phyloP scores from a whole-genome alignment of 495 filamentous ascomycete species.

The Neurospora tetraspora region DNA sequence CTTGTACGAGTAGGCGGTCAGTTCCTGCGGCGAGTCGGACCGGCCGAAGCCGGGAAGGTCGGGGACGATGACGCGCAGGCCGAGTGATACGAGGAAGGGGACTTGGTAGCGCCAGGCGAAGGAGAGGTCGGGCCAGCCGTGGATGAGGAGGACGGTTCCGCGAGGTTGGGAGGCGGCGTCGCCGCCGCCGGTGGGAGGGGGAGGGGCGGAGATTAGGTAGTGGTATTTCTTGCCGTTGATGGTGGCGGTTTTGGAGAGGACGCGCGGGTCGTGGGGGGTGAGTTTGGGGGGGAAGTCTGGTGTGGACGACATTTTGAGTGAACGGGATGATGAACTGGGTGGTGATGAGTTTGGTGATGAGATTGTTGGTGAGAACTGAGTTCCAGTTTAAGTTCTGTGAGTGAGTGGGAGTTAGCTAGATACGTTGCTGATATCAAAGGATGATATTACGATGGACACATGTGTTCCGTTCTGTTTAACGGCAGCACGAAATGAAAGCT shows the following conservation, averaged over 20 bases:
- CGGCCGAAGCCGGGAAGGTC: constrained; percentile 58
- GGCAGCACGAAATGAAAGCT: background rate
- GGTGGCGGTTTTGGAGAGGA: constrained; percentile 48
- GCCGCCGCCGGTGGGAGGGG: constrained; percentile 22
- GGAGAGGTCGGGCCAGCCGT: constrained; percentile 54
- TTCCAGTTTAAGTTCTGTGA: background rate
- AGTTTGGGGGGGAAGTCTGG: constrained; percentile 27
- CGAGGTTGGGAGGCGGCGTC: constrained; percentile 21
- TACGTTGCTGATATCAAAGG: background rate
- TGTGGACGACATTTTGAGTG: constrained; percentile 33
- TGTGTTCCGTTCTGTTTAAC: background rate
- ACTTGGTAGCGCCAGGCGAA: constrained; percentile 79
- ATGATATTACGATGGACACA: background rate
- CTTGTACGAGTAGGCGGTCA: constrained; percentile 54
- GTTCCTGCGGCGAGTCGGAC: constrained; percentile 45
- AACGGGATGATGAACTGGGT: background rate
- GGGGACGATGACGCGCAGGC: constrained; percentile 42
- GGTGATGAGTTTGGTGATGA: background rate
- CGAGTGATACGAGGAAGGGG: constrained; percentile 52
- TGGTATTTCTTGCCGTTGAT: constrained; percentile 58
- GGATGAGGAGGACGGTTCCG: constrained; percentile 54
- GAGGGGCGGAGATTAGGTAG: constrained; percentile 59
- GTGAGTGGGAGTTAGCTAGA: background rate
- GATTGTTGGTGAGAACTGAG: background rate
- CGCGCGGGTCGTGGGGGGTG: constrained; percentile 50